These are phyloP conservation scores for Heteromeles arbutifolia DNA, from an alignment of 306 rosid species.

Conservation along the genomic window DNA sequence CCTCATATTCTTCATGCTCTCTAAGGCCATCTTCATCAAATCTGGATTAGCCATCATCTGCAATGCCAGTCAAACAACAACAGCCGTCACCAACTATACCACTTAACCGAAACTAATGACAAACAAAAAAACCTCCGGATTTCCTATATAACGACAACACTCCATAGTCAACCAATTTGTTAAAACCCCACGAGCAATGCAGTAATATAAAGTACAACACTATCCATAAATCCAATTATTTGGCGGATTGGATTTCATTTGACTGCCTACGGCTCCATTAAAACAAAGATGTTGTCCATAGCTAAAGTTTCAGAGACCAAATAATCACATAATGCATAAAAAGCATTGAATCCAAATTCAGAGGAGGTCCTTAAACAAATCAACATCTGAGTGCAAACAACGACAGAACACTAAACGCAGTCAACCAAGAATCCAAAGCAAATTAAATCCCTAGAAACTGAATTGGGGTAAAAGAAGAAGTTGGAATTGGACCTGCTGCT, in stretches of 20 bases:
- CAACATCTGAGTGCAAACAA: background rate
- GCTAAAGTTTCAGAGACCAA: background rate
- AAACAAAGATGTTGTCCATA: background rate
- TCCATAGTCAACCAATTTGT: background rate
- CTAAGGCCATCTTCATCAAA: constrained; percentile 82
- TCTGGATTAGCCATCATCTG: constrained; percentile 98
- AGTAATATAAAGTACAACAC: background rate
- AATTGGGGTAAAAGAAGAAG: background rate
- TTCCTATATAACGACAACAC: background rate
- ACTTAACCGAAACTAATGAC: background rate
- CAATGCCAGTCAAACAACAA: constrained; percentile 16
- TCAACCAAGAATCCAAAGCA: background rate
- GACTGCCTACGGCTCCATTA: too few relatives aligned
- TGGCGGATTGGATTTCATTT: too few relatives aligned
- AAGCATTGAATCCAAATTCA: background rate
- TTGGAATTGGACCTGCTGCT: constrained; percentile 52
- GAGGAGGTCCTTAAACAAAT: background rate
- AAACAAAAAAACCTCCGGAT: background rate
- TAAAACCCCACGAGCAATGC: background rate
- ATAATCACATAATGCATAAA: background rate
- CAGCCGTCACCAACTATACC: background rate
- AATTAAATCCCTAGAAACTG: background rate
- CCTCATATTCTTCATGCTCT: constrained; percentile 85
- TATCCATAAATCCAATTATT: too few relatives aligned
- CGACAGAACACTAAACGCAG: background rate